Base-by-base conservation (phyloP, 2,329 filamentous ascomycete genomes). In the Teratosphaeria pseudoeucalypti region DNA sequence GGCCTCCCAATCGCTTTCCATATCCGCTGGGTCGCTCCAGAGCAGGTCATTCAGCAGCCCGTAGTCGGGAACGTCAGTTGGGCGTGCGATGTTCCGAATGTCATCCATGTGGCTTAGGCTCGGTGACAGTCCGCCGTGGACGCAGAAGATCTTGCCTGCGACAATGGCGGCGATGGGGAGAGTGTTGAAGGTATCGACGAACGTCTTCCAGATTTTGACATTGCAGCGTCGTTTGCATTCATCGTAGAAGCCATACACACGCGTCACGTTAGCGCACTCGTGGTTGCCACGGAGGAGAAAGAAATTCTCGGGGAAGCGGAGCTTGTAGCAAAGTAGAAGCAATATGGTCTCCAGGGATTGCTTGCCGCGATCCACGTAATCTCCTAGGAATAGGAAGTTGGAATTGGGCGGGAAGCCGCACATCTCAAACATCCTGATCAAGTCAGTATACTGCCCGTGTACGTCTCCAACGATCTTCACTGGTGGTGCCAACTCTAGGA, bases 391-490 rank as follows among this genome's bases (percentile, higher is more conserved):
- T 56, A 97, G 82, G 71, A 90, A 97, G 77, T 97, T 97, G 47
- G 91, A 85, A 63, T 84, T 87, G 1, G 92, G 92, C 7, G 92
- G 92, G 70, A 96, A 97, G 5, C 92, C 92, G 72, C 92, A 96
- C 92, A 96, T 96, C 74, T 97, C 92, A 70, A 97, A 97, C 83
- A 97, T 90, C 64, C 92, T 86, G 69, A 97, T 95, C 57, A 97
- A 78, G 74, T 97, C 92, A 11, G 91, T 95, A 74, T 96, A 97
- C 75, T 97, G 92, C 56, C 92, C 92, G 72, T 97, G 92, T 14
- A 97, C 90, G 72, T 97, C 92, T 56, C 92, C 92, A 32, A 97
- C 94, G 69, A 99, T 95, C 78, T 99, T 99, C 70, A 99, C 94
- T 0, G 94, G 92, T 4, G 94, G 90, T 63, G 92, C 88, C 54